Evolutionary conservation across 1,139 yeast species (phyloP).

Genomic region (Sugiyamaella pinicola): DNA sequence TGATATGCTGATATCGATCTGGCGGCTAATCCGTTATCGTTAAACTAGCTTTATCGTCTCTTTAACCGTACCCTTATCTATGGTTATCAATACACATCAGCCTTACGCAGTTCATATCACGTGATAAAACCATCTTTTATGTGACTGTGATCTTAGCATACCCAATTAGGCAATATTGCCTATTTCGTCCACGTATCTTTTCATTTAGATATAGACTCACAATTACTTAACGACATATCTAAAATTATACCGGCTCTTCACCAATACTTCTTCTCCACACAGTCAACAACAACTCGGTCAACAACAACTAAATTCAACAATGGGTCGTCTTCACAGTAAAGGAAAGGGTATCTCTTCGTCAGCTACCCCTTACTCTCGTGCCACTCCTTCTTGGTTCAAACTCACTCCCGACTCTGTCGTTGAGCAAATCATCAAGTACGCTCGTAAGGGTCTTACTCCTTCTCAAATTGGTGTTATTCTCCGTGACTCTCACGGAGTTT

Average conservation of each 20-base stretch:
- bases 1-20: background rate
- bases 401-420: slow-evolving; percentile 91
- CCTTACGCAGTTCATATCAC: background rate
- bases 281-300: slow-evolving; percentile 10
- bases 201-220: no score
- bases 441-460: slow-evolving; percentile 99
- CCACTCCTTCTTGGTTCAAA: slow-evolving; percentile 99
- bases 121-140: background rate
- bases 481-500: slow-evolving; percentile 99
- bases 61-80: background rate
- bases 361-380: slow-evolving; percentile 99
- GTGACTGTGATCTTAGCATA: slow-evolving; percentile 2
- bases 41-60: background rate
- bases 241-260: no score
- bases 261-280: background rate
- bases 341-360: slow-evolving; percentile 99
- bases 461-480: slow-evolving; percentile 99
- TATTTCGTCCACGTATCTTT: no score
- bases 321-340: slow-evolving; percentile 66
- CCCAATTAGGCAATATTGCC: slow-evolving; percentile 12
- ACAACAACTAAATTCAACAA: slow-evolving; percentile 41
- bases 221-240: no score
- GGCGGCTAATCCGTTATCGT: slow-evolving; percentile 1
- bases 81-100: no score
- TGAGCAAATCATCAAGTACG: slow-evolving; percentile 98